Conservation (phyloP, 2,329 filamentous ascomycete genomes). For the Exutisphaerella laricina region DNA sequence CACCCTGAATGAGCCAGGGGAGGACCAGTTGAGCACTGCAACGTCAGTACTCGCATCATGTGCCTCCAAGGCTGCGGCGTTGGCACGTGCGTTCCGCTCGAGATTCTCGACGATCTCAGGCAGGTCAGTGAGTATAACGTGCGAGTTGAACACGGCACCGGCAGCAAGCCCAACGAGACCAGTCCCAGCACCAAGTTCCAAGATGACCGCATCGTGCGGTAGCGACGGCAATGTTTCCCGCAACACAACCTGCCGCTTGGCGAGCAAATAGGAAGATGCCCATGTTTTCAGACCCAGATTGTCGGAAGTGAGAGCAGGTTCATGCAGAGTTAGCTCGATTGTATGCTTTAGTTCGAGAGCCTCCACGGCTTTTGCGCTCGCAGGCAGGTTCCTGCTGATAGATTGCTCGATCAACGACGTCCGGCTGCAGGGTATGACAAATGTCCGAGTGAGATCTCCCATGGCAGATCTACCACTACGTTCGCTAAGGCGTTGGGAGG, state of each 20-base stretch:
- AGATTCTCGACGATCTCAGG: slow-evolving; percentile 80
- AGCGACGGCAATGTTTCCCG: slow-evolving; percentile 15
- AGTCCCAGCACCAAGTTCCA: slow-evolving; percentile 87
- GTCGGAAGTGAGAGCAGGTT: slow-evolving; percentile 83
- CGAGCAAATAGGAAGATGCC: slow-evolving; percentile 83
- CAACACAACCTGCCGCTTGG: slow-evolving; percentile 57
- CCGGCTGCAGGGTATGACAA: slow-evolving; percentile 44
- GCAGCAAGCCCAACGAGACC: slow-evolving; percentile 86
- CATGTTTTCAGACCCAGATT: slow-evolving; percentile 91
- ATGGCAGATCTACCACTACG: slow-evolving; percentile 72
- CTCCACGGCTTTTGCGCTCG: slow-evolving; percentile 5
- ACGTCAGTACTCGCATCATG: slow-evolving; percentile 53
- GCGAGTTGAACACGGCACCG: slow-evolving; percentile 61
- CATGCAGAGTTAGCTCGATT: slow-evolving; percentile 67
- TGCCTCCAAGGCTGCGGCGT: slow-evolving; percentile 51
- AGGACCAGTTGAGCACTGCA: slow-evolving; percentile 67
- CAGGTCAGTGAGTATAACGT: slow-evolving; percentile 74
- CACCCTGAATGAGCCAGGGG: slow-evolving; percentile 43
- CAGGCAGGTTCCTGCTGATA: slow-evolving; percentile 12
- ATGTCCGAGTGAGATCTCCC: slow-evolving; percentile 57
- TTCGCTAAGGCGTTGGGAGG: slow-evolving; percentile 74
- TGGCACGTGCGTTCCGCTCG: slow-evolving; percentile 63
- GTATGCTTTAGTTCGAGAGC: slow-evolving; percentile 25
- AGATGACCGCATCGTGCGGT: slow-evolving; percentile 31
- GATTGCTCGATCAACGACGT: background rate